Base-by-base conservation (phyloP, 495 filamentous ascomycete genomes). In the Penicillium dipodomyicola region DNA sequence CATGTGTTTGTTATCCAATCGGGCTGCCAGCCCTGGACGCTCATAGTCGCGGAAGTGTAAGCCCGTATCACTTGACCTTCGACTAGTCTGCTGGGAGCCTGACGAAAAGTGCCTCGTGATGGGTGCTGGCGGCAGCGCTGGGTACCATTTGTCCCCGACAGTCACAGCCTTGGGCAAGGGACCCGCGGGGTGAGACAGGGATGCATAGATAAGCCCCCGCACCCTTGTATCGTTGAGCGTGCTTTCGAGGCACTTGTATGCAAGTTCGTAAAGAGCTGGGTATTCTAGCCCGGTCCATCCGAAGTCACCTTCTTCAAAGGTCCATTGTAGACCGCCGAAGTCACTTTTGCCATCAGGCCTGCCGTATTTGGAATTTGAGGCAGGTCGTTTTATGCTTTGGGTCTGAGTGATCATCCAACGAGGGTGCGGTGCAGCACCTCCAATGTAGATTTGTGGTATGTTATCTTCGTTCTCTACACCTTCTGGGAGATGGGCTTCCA, bases 21-120 rank as follows among this genome's bases (percentile, higher is more conserved):
- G 46, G 6, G 44, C 14, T 22, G 65, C 58, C 25, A 64, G n/a
- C 14, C 40, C 35, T 15, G 63, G 59, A 8, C 63, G 63, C 17
- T 45, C 27, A 44, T 64, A 62, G 11, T 46, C n/a, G 1, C 4
- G n/a, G 40, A 37, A 45, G 22, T 52, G 52, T 12, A 39, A 57
- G 15, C 1, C n/a, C 5, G 47, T 5, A 19, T 17, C 15, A 14
- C 15, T 25, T 32, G 43, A 15, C 15, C 20, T 30, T 29, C 20
- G n/a, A 27, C 17, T 44, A 20, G 41, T 1, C 10, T 19, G n/a
- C 22, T 35, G 14, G 30, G 41, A 22, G 15, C 42, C 19, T 4
- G 9, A 20, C 22, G 4, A 32, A 39, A 54, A 54, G 5, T 47
- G 22, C 3, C 15, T 29, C 12, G 42, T 54, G 5, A 7, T 14